Base-by-base conservation (phyloP, 164 flowering plant genomes). In the Tetrastigma voinierianum region DNA sequence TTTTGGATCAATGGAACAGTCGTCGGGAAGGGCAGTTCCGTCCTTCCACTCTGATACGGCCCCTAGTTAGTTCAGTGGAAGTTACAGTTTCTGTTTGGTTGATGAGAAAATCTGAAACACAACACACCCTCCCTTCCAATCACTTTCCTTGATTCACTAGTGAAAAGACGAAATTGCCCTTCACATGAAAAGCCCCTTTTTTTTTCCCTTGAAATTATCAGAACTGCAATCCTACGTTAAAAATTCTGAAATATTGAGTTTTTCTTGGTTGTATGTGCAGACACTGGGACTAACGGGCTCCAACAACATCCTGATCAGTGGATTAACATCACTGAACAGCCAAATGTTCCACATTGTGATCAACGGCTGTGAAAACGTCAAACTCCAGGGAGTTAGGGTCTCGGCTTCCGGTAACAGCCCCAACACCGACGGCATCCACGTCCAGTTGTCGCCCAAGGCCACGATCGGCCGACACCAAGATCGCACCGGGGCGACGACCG, bases 401-500 rank as follows among this genome's bases (percentile, higher is more conserved):
- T 40, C 64, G 1, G 92, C 95, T 4, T 46, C 93, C 2, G 87
- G 70, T 1, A 43, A 70, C 63, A 89, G 95, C 76, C 95, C 95
- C 4, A 89, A 89, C 77, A 89, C 95, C 14, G 92, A 89, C 19
- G 95, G 92, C 6, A 84, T 89, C 46, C 92, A 87, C 55, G 76
- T 87, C 0, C 75, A 79, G 46, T 9, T 17, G 5, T 84, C 95
- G 0, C 59, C 69, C 2, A 78, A 74, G 4, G 86, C 87, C 56
- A 79, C 83, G 2, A 80, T 89, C 54, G 24, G 24, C 61, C 48
- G 51, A 54, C 64, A 10, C 85, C 19, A 52, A 16, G 10, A 77
- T 89, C 14, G 66, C 10, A 89, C 94, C 1, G 94, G 94, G 94
- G 94, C 0, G 95, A 85, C 23, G 90, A 89, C 49, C 87, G 95